Base-by-base conservation (phyloP, 192 early-diverging fungal genomes). In the Spizellomyces sp. region DNA sequence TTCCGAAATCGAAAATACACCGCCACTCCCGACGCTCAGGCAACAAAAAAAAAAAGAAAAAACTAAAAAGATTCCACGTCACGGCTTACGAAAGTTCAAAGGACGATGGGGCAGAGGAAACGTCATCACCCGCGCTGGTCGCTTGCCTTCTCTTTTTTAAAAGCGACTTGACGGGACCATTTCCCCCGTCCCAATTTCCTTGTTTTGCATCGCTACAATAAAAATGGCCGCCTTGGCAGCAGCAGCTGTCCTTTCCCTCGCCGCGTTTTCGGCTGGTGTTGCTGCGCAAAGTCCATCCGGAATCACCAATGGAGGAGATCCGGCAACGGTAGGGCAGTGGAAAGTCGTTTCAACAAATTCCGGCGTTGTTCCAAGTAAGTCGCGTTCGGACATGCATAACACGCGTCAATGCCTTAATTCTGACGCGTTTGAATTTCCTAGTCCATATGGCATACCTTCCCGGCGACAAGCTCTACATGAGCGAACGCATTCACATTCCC, bases 321-420 rank as follows among this genome's bases (percentile, higher is more conserved):
- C 54, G 6, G 54, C 54, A 4, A 22, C n/a, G 15, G 60, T 27
- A 15, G 60, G 60, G 15, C 19, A n/a, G 12, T 72, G 57, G 57
- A 72, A 72, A 52, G 62, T 72, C 70, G 62, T 72, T 54, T 27
- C 14, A 1, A 19, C 45, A 15, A 74, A 74, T 64, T 17, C 59
- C 36, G 59, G 59, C 42, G 59, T 61, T 61, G 59, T 61, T 41
- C 59, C 59, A 5, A 61, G 59, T 61, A 61, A 5, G 59, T 61
- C 27, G 36, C 42, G 0, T 60, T 12, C 1, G 50, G 14, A 54
- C 50, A 54, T 12, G 17, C 14, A 54, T 19, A 2, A 19, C 50
- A 19, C 12, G 50, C 50, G 50, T 12, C 14, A 19, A 19, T 54
- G 50, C 50, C 17, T 54, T n/a, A 19, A 52, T 12, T 54, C 17